phyloP scores from a whole-genome alignment of 2,329 filamentous ascomycete genomes.

The Hymenoscyphus fraxineus region DNA sequence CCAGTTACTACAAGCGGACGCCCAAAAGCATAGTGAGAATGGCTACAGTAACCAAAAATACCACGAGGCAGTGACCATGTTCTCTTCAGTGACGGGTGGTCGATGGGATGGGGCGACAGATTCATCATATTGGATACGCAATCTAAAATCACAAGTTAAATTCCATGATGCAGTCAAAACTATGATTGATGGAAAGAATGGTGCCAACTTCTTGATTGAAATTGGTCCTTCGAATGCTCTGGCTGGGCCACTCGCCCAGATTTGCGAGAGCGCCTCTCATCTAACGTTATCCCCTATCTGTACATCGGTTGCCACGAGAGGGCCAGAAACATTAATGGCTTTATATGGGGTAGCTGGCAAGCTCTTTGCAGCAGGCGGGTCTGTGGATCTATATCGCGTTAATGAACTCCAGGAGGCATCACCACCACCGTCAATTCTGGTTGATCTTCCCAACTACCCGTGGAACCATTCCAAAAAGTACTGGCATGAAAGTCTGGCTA shows the following conservation, averaged over 20 bases:
- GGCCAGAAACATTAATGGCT: conserved; percentile 44
- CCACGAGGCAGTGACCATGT: neutral
- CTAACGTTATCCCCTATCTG: conserved; percentile 6
- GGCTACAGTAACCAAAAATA: too few relatives aligned
- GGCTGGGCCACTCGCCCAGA: conserved; percentile 30
- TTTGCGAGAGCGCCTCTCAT: conserved; percentile 12
- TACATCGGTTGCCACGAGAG: conserved; percentile 43
- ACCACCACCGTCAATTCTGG: conserved; percentile 25
- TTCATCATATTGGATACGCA: conserved; percentile 17
- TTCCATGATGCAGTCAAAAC: conserved; percentile 14
- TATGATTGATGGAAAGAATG: conserved; percentile 6
- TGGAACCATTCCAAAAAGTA: conserved; percentile 51
- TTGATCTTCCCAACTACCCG: conserved; percentile 46
- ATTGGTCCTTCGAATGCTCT: conserved; percentile 37
- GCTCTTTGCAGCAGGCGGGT: neutral
- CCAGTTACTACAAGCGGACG: neutral
- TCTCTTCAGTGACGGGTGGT: neutral
- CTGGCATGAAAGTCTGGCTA: conserved; percentile 51
- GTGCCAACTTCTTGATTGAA: conserved; percentile 26
- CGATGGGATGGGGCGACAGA: neutral
- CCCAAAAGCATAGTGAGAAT: neutral
- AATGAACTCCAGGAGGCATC: too few relatives aligned
- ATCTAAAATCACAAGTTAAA: conserved; percentile 19
- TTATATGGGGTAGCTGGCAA: conserved; percentile 40
- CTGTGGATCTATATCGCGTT: too few relatives aligned